Evolutionary conservation across 805 yeast species (phyloP).

Genomic region (Pichia kluyveri): DNA sequence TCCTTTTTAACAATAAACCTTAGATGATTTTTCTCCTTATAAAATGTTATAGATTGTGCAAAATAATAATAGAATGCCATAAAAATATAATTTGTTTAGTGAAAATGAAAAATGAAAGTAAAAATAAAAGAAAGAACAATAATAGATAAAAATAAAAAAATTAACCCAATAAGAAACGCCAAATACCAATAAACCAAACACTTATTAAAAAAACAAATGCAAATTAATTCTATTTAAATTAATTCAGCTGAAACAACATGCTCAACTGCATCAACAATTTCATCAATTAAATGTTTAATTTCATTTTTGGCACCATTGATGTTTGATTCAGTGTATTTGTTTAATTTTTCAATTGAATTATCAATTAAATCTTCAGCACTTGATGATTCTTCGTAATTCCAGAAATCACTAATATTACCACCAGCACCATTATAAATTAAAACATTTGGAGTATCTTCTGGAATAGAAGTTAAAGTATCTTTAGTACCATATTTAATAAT

Average conservation of each 20-base stretch:
- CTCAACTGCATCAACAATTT: constrained; percentile 14
- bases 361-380: constrained; percentile 13
- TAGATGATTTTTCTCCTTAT: too few species aligned
- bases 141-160: not conserved
- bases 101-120: not conserved
- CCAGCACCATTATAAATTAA: constrained; percentile 81
- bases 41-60: too few species aligned
- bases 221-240: not conserved
- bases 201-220: not conserved
- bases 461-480: constrained; percentile 50
- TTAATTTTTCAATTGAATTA: constrained; percentile 15
- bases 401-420: constrained; percentile 55
- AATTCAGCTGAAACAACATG: not conserved
- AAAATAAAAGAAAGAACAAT: not conserved
- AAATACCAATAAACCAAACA: not conserved
- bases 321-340: constrained; percentile 15
- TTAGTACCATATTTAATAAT: constrained; percentile 61
- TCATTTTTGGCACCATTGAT: constrained; percentile 15
- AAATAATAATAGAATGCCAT: too few species aligned
- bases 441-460: constrained; percentile 66
- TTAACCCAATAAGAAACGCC: not conserved
- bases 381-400: constrained; percentile 27
- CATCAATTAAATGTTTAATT: constrained; percentile 14
- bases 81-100: not conserved
- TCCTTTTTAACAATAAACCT: too few species aligned